Percentiles rank a stretch among this genome's conserved stretches.
phyloP scores from a whole-genome alignment of 257 asterid species.

The Buddleja alternifolia region DNA sequence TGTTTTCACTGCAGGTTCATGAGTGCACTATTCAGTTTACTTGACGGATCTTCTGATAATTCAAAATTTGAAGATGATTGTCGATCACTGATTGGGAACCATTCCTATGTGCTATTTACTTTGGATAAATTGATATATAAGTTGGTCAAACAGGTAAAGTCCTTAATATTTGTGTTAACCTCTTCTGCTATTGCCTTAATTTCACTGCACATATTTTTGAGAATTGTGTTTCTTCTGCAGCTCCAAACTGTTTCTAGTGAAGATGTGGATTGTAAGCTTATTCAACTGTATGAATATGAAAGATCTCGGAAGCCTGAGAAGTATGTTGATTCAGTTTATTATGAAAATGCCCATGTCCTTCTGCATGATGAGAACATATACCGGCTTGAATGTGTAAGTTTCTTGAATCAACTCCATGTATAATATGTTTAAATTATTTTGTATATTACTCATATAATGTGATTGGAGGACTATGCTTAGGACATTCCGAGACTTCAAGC shows the following conservation, averaged over 20 bases:
- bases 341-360: slow-evolving; percentile 53
- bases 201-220: slow-evolving; percentile 1
- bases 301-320: slow-evolving; percentile 47
- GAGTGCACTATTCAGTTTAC: slow-evolving; percentile 72
- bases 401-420: slow-evolving; percentile 1
- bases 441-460: neutral
- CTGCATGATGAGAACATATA: slow-evolving; percentile 65
- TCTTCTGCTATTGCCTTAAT: neutral
- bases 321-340: slow-evolving; percentile 56
- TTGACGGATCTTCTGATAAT: slow-evolving; percentile 89
- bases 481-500: too few relatives aligned
- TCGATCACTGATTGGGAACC: slow-evolving; percentile 84
- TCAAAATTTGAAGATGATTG: slow-evolving; percentile 91
- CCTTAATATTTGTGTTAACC: neutral
- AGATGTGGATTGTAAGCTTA: slow-evolving; percentile 58
- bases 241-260: slow-evolving; percentile 58
- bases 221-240: slow-evolving; percentile 39
- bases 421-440: neutral
- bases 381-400: slow-evolving; percentile 77
- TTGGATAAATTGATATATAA: slow-evolving; percentile 87
- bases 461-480: neutral
- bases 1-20: slow-evolving; percentile 63
- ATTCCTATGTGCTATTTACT: slow-evolving; percentile 82
- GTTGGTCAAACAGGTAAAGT: slow-evolving; percentile 78
- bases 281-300: slow-evolving; percentile 59